Percentiles rank a stretch among this genome's conserved stretches.
phyloP scores from a whole-genome alignment of 805 yeast genomes.

The Scheffersomyces ergatensis region DNA sequence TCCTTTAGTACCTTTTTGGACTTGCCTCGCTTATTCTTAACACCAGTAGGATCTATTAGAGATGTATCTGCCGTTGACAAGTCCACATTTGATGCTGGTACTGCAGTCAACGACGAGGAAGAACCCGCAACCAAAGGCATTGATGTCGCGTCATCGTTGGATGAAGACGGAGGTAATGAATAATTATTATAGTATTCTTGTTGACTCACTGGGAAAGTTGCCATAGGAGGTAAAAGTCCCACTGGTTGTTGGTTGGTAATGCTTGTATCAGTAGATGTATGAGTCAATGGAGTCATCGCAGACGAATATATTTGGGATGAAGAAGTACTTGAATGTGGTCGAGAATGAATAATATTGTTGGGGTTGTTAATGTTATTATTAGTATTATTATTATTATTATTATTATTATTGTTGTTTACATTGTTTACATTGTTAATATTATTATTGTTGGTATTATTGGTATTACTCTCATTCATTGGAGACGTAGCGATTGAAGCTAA shows the following conservation, averaged over 20 bases:
- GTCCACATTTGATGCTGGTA: constrained; percentile 1
- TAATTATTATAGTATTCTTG: neutral
- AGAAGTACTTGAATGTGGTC: neutral
- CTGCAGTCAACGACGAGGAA: neutral
- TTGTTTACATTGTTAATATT: neutral
- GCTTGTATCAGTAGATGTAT: neutral
- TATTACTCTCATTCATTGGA: constrained; percentile 10
- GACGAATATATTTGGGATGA: constrained; percentile 2
- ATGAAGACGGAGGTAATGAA: neutral
- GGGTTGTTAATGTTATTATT: too few species aligned
- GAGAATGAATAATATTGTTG: neutral
- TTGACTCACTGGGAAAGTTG: constrained; percentile 19
- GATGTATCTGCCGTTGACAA: neutral
- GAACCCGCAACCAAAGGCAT: neutral
- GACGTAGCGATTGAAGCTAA: constrained; percentile 50
- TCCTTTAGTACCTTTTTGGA: neutral
- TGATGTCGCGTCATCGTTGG: constrained; percentile 1
- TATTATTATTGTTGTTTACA: neutral
- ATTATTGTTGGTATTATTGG: neutral
- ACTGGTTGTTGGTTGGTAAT: neutral
- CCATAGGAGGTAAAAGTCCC: constrained; percentile 32
- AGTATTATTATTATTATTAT: neutral
- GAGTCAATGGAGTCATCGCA: constrained; percentile 2
- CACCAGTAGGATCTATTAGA: neutral
- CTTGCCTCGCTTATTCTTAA: neutral